Conservation (phyloP, 2,329 filamentous ascomycete genomes). For the Hymenoscyphus salicellus region DNA sequence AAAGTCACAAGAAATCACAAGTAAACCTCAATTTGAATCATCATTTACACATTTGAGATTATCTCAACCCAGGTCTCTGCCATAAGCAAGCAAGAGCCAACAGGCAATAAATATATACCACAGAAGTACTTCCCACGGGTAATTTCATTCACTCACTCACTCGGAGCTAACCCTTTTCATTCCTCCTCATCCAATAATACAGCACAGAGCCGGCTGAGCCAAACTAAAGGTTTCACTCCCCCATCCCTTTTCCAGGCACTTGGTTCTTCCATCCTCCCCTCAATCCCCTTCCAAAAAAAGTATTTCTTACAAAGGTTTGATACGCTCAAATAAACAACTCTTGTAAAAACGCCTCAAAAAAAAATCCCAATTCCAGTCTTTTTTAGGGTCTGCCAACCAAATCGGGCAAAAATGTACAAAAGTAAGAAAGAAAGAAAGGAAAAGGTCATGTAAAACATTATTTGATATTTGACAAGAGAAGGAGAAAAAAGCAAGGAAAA, state of each 20-base stretch:
- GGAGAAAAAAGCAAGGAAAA: constrained; percentile 15
- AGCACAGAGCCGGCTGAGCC: constrained; percentile 30
- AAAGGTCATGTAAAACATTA: constrained; percentile 32
- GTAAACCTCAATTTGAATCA: neutral
- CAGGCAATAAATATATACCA: neutral
- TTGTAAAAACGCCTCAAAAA: constrained; percentile 22
- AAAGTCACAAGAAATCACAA: neutral
- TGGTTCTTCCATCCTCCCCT: neutral
- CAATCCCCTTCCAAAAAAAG: neutral
- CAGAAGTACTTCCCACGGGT: neutral
- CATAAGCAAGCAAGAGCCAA: neutral
- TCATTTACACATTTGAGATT: constrained; percentile 1
- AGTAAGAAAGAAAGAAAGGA: constrained; percentile 25
- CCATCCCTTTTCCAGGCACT: constrained; percentile 10
- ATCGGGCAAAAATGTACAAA: neutral
- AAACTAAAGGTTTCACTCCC: constrained; percentile 14
- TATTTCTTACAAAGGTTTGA: neutral
- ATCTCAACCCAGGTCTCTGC: neutral
- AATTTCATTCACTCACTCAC: neutral
- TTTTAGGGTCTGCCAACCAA: constrained; percentile 19
- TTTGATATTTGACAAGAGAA: constrained; percentile 14
- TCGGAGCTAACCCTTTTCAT: neutral
- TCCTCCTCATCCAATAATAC: constrained; percentile 4
- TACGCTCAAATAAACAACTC: constrained; percentile 9
- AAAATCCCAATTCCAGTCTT: constrained; percentile 20